Base-by-base conservation (phyloP, 768 basidiomycete species). In the Trametes coccinea region DNA sequence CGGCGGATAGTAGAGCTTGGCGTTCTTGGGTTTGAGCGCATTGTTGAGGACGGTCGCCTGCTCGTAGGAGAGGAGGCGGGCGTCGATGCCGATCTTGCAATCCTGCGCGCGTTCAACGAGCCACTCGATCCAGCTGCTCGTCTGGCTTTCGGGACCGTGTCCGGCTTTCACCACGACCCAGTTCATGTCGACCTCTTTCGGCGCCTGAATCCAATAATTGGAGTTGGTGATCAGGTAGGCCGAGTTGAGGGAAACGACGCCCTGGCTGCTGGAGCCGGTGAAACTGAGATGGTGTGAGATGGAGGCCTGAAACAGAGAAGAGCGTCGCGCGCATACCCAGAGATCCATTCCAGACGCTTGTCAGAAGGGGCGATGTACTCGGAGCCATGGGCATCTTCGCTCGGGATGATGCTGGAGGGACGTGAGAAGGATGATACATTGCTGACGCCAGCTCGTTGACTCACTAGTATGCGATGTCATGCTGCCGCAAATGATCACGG, bases 181-280 rank as follows among this genome's bases (percentile, higher is more conserved):
- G 69, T 92, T 88, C 4, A 72, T 43, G 73, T 93, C 90, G 30
- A 91, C 71, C 63, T 93, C 83, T 3, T 81, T 78, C 7, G 79
- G 78, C 16, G 92, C 90, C 75, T 93, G 92, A 1, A 85, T 66
- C 89, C 90, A 94, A 69, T 94, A 94, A 13, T 91, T 83, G 9
- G 92, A 88, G 71, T 94, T 92, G 17, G 85, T 86, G 64, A 93
- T 76, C 46, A 93, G 77, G 67, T 91, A 92, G 7, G 92, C 92
- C 7, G 80, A 75, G 5, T 78, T 79, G 69, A 78, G 78, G 3
- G 89, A 86, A 31, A 93, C 73, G 47, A 94, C 81, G 10, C 88
- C 92, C 61, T 85, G 78, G 14, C 92, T 92, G 27, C 86, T 84
- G 37, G 85, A 83, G 37, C 87, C 87, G 17, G 82, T 76, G 65